Evolutionary conservation across 768 basidiomycete genomes (phyloP).

Genomic region (Naganishia vaughanmartiniae): DNA sequence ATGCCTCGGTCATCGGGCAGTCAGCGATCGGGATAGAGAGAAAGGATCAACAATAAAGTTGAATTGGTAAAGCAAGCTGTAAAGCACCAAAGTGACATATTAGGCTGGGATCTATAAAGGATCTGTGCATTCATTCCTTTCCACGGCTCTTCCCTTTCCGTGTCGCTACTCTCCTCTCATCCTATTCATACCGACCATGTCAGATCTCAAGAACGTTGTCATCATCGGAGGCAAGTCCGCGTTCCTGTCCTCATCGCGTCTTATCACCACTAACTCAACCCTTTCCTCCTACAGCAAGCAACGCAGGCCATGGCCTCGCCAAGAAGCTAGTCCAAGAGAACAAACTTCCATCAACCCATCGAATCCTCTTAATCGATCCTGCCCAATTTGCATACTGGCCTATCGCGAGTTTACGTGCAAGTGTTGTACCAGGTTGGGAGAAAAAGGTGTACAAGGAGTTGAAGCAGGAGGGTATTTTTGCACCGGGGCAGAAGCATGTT

Average conservation of each 20-base stretch:
- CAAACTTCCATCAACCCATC: constrained; percentile 38
- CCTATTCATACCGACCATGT: constrained; percentile 29
- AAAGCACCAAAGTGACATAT: too few species aligned
- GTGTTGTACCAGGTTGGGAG: constrained; percentile 49
- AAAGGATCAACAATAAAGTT: too few species aligned
- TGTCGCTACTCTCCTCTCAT: neutral
- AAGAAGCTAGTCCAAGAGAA: constrained; percentile 34
- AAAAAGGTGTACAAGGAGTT: constrained; percentile 39
- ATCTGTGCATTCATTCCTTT: too few species aligned
- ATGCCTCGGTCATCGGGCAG: too few species aligned
- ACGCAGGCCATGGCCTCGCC: constrained; percentile 38
- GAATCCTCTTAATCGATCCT: constrained; percentile 47
- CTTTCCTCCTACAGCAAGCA: constrained; percentile 34
- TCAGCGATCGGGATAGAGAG: too few species aligned
- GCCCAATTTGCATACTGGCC: constrained; percentile 41
- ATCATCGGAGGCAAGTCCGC: constrained; percentile 45
- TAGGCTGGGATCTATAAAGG: too few species aligned
- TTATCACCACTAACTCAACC: constrained; percentile 8
- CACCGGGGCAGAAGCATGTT: constrained; percentile 36
- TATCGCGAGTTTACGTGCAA: constrained; percentile 41
- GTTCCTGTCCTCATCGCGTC: neutral
- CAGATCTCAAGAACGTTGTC: constrained; percentile 45
- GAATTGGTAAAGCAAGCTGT: too few species aligned
- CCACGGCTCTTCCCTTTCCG: too few species aligned
- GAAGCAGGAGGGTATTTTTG: constrained; percentile 40